A percentile compares a stretch with the other conserved stretches of the same genome.
Conservation (phyloP, 2,329 filamentous ascomycete genomes). For the Xylariales sp. region DNA sequence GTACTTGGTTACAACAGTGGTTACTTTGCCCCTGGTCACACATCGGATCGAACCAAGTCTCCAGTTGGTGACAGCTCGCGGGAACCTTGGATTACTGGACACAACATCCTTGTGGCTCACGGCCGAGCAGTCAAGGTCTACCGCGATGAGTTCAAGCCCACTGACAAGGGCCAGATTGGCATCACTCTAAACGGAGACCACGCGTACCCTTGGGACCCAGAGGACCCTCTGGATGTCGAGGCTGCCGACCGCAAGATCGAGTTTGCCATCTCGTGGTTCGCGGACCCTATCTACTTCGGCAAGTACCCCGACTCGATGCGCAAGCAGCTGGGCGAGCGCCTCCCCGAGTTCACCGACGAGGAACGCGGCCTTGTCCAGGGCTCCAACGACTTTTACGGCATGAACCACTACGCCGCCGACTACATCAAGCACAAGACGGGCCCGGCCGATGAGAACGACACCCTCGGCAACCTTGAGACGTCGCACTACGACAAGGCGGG, state of each 20-base stretch:
- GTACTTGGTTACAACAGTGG: conserved; percentile 77
- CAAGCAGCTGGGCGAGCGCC: conserved; percentile 71
- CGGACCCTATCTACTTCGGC: conserved; percentile 80
- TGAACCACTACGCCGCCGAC: conserved; percentile 92
- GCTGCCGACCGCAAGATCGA: conserved; percentile 79
- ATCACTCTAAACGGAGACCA: conserved; percentile 87
- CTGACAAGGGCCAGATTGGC: conserved; percentile 72
- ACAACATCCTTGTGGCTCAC: conserved; percentile 76
- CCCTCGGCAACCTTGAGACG: conserved; percentile 70
- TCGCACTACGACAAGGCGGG: conserved; percentile 68
- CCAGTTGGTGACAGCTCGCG: conserved; percentile 67
- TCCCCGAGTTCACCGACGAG: conserved; percentile 70
- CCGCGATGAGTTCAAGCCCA: conserved; percentile 74
- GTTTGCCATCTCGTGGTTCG: conserved; percentile 85
- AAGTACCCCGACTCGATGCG: conserved; percentile 82
- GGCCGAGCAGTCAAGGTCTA: conserved; percentile 78
- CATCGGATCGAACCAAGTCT: conserved; percentile 69
- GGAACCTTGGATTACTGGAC: conserved; percentile 80
- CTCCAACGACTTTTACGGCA: conserved; percentile 92
- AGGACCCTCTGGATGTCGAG: conserved; percentile 69
- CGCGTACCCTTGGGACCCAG: conserved; percentile 76
- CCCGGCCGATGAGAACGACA: conserved; percentile 60
- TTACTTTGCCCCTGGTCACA: conserved; percentile 76
- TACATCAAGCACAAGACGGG: conserved; percentile 72
- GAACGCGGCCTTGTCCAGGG: conserved; percentile 72